These are phyloP conservation scores for Oidiodendron maius DNA, from an alignment of 495 filamentous ascomycete genomes.

Conservation along the genomic window DNA sequence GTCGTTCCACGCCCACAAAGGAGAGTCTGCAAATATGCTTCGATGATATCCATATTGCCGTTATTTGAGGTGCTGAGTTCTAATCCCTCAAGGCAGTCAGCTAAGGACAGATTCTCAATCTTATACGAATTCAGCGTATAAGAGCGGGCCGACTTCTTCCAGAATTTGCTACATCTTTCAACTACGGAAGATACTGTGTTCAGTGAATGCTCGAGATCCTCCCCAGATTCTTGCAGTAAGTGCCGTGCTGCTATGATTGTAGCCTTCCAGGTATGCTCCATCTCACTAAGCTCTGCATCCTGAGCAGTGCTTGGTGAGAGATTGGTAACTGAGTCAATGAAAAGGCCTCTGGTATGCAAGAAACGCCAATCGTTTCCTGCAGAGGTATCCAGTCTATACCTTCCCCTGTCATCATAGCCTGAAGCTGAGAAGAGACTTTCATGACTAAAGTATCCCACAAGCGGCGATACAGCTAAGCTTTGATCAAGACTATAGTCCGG, in stretches of 20 bases:
- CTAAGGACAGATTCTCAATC: too few relatives aligned
- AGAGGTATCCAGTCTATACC: not conserved
- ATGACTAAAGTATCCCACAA: not conserved
- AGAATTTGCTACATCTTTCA: not conserved
- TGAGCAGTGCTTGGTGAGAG: not conserved
- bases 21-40: not conserved
- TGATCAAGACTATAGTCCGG: conserved; percentile 8
- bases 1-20: not conserved
- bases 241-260: not conserved
- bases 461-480: not conserved
- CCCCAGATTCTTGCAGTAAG: not conserved
- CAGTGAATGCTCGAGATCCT: not conserved
- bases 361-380: not conserved
- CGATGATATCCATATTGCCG: not conserved
- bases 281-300: not conserved
- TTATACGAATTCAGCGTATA: too few relatives aligned
- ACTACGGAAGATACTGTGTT: not conserved
- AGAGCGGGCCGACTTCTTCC: too few relatives aligned
- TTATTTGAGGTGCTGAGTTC: not conserved
- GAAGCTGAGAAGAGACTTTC: not conserved
- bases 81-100: too few relatives aligned
- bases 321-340: not conserved
- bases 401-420: not conserved
- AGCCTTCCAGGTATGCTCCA: not conserved
- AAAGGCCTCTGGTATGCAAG: not conserved